Base-by-base conservation (phyloP, 257 asterid genomes). In the Solanum infundibuliforme region DNA sequence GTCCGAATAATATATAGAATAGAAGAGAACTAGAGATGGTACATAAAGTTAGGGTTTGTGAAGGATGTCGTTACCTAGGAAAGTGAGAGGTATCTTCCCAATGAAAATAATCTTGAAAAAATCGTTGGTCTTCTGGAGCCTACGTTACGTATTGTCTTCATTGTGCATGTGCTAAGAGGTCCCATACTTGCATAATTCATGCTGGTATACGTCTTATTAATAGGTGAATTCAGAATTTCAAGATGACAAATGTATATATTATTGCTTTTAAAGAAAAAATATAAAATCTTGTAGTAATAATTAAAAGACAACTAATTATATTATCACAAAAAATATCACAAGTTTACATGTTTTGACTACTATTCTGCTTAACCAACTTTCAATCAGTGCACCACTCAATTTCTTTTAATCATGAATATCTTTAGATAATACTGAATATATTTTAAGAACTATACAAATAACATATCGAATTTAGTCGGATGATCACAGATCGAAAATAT, bases 101-200 rank as follows among this genome's bases (percentile, higher is more conserved):
- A 46, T 46, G 39, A 81, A 52, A 81, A 81, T 43, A 81, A 46
- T 43, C 27, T 38, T 75, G 52, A 36, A 21, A 38, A 75, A 8
- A 27, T 43, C 16, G 27, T 46, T 43, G 38, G 85, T 27, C 39
- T 46, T 46, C 13, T 81, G 66, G 85, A 81, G 66, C 85, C 85
- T 79, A 81, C 85, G 12, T 68, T 73, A 72, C 13, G 1, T 52
- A 52, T 77, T 81, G 68, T 81, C 66, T 43, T 81, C 39, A 43
- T 16, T 81, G 25, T 43, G n/a, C 85, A 81, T 81, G 85, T 81
- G 85, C 66, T 14, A 3, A 79, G 39, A 81, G 85, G 85, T 81
- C 85, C 85, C 65, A 43, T 81, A 5, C 38, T 12, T 81, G 18
- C n/a, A 77, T 77, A 39, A 77, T 77, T 77, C 83, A 39, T n/a